Evolutionary conservation across 148 eudicot genomes (phyloP).

Genomic region (Drosera capensis): DNA sequence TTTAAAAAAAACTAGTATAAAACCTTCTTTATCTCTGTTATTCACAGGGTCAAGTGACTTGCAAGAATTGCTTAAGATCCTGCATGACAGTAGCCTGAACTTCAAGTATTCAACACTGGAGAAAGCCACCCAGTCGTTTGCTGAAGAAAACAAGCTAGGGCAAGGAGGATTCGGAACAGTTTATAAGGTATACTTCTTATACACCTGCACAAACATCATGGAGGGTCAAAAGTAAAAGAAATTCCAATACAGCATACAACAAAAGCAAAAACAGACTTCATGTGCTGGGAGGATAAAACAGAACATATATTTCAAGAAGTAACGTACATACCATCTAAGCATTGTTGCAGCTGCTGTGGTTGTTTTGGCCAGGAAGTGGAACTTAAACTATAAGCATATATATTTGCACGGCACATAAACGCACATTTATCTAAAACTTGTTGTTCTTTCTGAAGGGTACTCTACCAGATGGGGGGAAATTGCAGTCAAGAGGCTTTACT

Average conservation of each 20-base stretch:
- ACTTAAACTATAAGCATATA: background rate
- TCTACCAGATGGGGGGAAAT: constrained; percentile 54
- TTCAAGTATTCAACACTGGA: constrained; percentile 56
- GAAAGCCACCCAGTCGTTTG: constrained; percentile 43
- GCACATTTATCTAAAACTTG: background rate
- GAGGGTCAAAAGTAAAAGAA: too few relatives aligned
- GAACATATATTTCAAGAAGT: background rate
- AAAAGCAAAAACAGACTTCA: background rate
- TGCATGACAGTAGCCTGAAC: constrained; percentile 45
- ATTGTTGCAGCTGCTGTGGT: too few relatives aligned
- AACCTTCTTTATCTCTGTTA: background rate
- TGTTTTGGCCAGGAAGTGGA: background rate
- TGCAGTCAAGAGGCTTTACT: constrained; percentile 58
- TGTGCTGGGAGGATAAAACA: background rate
- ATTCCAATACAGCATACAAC: too few relatives aligned
- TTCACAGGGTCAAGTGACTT: constrained; percentile 16
- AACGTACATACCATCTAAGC: too few relatives aligned
- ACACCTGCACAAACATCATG: too few relatives aligned
- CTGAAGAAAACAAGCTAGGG: constrained; percentile 47
- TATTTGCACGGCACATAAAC: background rate
- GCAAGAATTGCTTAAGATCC: constrained; percentile 33
- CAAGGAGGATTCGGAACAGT: constrained; percentile 71
- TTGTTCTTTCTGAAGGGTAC: constrained; percentile 21
- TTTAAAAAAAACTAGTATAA: background rate
- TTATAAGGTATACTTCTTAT: constrained; percentile 24